Base-by-base conservation (phyloP, 1,284 basidiomycete species). In the Leccinum pachyderme region DNA sequence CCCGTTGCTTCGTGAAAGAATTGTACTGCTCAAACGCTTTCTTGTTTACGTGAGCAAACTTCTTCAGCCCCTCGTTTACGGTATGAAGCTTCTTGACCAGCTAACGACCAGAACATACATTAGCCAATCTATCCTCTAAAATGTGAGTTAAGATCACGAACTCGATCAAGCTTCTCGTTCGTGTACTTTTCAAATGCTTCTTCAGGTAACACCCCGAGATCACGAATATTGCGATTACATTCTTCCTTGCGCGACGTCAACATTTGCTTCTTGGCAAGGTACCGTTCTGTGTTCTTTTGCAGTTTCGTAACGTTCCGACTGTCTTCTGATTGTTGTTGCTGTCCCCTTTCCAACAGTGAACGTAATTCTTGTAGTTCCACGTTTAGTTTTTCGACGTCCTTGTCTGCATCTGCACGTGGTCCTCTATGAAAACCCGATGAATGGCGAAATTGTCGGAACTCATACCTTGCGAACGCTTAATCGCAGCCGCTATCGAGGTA, bases 11-110 rank as follows among this genome's bases (percentile, higher is more conserved):
- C 9, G 95, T 98, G 72, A 99, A 99, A 69, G 92, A 95, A 72
- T 84, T 93, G 78, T 97, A 98, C 72, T 98, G 95, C 72, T 99
- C 97, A 67, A 98, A 96, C 1, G 96, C 97, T 73, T 98, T 98
- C 79, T 99, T 99, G 81, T 99, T 99, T 61, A 99, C 96, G 68
- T 98, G 95, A 0, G 93, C 89, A 66, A 95, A 99, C 72, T 95
- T 95, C 72, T 96, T 98, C 60, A 99, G 78, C 29, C 85, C 84
- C 64, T 98, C 95, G 66, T 98, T 95, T 60, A 95, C 87, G 25
- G 82, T 81, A 66, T 97, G 95, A 35, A 99, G 80, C 61, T 89
- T 90, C 75, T 93, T 95, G 63, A 96, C 83, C 37, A 99, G 81
- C 92, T 96, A 63, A 18, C 55, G 51, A 56, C 53, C 24, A 25